Conservation (phyloP, 1,139 yeast species). For the Wickerhamomyces sp. region DNA sequence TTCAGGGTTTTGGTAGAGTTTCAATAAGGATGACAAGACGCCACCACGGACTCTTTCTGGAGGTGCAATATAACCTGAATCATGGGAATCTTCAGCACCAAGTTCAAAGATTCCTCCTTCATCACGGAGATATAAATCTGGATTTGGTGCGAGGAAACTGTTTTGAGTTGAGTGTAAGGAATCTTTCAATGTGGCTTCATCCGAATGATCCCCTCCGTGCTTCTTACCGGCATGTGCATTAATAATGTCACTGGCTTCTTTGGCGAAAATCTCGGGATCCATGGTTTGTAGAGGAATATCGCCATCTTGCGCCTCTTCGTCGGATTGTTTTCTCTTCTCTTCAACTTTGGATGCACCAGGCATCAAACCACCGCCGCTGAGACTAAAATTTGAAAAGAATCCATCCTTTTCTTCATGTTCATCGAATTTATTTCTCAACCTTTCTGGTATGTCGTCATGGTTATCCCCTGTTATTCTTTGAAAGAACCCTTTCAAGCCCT, state of each 20-base stretch:
- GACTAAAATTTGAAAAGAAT: constrained; percentile 23
- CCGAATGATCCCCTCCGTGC: constrained; percentile 7
- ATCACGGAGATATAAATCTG: constrained; percentile 36
- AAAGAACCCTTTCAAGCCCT: constrained; percentile 23
- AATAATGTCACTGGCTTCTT: constrained; percentile 26
- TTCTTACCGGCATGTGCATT: constrained; percentile 19
- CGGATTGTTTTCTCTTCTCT: constrained; percentile 5
- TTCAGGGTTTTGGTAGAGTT: constrained; percentile 54
- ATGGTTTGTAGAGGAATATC: constrained; percentile 14
- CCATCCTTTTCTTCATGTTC: constrained; percentile 20
- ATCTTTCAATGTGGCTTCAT: constrained; percentile 14
- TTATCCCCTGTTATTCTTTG: constrained; percentile 12
- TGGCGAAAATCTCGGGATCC: constrained; percentile 19
- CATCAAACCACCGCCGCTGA: constrained; percentile 27
- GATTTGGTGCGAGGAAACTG: constrained; percentile 37
- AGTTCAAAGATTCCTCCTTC: constrained; percentile 24
- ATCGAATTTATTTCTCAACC: constrained; percentile 8
- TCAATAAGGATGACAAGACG: constrained; percentile 69
- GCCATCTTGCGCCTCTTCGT: constrained; percentile 18
- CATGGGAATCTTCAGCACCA: constrained; percentile 13
- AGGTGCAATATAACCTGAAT: constrained; percentile 54
- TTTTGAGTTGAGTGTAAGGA: constrained; percentile 9
- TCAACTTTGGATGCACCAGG: constrained; percentile 23
- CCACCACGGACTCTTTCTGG: constrained; percentile 78
- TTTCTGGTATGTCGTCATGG: constrained; percentile 1